Percentiles rank a stretch among this genome's conserved stretches.
Conservation (phyloP, 140 eudicot genomes). For the Eryngium alpinum region DNA sequence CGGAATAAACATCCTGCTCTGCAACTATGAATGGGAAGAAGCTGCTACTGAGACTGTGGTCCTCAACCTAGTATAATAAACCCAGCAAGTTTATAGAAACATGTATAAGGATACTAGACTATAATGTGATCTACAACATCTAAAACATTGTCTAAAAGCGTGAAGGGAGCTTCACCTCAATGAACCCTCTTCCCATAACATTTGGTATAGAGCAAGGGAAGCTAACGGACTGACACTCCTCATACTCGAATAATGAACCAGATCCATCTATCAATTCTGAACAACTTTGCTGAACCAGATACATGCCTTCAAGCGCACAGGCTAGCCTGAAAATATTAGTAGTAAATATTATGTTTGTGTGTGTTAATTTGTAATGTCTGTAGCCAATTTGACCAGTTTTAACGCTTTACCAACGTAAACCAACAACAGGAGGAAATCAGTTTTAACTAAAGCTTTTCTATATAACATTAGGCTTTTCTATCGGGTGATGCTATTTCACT, state of each 20-base stretch:
- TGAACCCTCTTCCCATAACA: slow-evolving; percentile 45
- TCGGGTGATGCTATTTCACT: too few relatives aligned
- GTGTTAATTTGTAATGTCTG: too few relatives aligned
- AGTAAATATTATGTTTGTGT: too few relatives aligned
- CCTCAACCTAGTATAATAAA: slow-evolving; percentile 38
- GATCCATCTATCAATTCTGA: slow-evolving; percentile 37
- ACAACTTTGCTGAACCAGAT: slow-evolving; percentile 51
- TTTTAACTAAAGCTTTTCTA: too few relatives aligned
- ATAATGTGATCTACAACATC: neutral
- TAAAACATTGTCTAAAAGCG: neutral
- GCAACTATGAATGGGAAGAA: slow-evolving; percentile 57
- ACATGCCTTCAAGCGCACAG: slow-evolving; percentile 81
- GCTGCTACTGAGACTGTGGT: slow-evolving; percentile 39
- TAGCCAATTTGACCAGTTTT: too few relatives aligned
- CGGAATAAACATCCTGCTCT: slow-evolving; percentile 43
- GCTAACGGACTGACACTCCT: slow-evolving; percentile 32
- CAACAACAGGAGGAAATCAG: too few relatives aligned
- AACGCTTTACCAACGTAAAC: too few relatives aligned
- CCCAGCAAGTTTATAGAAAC: neutral
- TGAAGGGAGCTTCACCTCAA: slow-evolving; percentile 33
- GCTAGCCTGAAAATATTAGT: slow-evolving; percentile 58
- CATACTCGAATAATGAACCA: slow-evolving; percentile 41
- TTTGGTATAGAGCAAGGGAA: slow-evolving; percentile 42
- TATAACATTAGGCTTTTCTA: too few relatives aligned
- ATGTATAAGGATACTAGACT: neutral